Evolutionary conservation across 768 basidiomycete species (phyloP), one percentile per base, ranked within the genome.

Genomic region (Rhodotorula babjevae): DNA sequence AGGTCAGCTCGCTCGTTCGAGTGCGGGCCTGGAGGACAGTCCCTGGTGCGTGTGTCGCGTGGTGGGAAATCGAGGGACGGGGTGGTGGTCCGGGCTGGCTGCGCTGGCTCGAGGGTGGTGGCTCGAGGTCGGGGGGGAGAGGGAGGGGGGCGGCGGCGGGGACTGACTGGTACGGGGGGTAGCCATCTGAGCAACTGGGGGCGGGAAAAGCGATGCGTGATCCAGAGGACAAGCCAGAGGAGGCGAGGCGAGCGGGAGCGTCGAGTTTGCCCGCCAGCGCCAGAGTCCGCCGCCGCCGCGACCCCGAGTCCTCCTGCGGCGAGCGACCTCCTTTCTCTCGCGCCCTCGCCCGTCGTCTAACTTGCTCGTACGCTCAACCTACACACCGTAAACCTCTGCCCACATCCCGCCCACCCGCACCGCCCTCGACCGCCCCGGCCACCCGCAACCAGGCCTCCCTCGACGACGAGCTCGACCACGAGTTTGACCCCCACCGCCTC

Each of bases 111-210:
- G n/a, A n/a, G n/a, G n/a, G n/a, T n/a, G n/a, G n/a, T n/a, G n/a
- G n/a, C n/a, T n/a, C n/a, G 18, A 1, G 31, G 64, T 12, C 23
- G 56, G 56, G 31, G 36, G 9, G 5, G 36, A 36, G 36, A 36
- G 36, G n/a, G 6, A 44, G 2, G 56, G 18, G 33, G 53, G 42
- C 6, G n/a, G 33, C 27, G 47, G 27, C 6, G 12, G 25, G 33
- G 65, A 60, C 66, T 67, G 58, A 67, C 66, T 67, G 66, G 66
- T n/a, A 61, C 66, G 66, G 27, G 66, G 18, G 33, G 56, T 25
- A 46, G 66, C 66, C 66, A 67, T 67, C 21, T 62, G 21, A 12
- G 7, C 29, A 31, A 16, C 8, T 27, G 19, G 14, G 40, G 40
- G 40, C 31, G 27, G 12, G 19, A 50, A 18, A 11, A 29, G 25